Percentiles rank a stretch among this genome's conserved stretches.
phyloP scores from a whole-genome alignment of 805 yeast genomes.

The Lipomyces anomalus region DNA sequence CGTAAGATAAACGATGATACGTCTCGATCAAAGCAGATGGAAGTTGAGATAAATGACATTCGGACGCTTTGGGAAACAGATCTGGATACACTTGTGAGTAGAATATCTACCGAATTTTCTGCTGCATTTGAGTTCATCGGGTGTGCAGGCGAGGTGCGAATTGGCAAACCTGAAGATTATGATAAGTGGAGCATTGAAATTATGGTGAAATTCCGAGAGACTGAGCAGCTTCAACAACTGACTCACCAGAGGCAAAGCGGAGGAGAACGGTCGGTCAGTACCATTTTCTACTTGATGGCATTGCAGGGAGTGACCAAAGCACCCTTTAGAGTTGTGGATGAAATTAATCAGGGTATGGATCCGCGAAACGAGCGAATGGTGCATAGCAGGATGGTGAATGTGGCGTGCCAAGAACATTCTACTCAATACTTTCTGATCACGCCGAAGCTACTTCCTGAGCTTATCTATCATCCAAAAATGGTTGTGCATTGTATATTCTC shows the following conservation, averaged over 20 bases:
- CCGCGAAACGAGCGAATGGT: constrained; percentile 82
- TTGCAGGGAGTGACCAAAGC: constrained; percentile 82
- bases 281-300: constrained; percentile 83
- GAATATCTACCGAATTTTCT: constrained; percentile 61
- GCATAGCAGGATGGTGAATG: constrained; percentile 76
- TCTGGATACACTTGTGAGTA: constrained; percentile 46
- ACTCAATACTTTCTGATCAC: constrained; percentile 90
- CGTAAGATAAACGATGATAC: constrained; percentile 38
- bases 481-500: constrained; percentile 79
- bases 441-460: constrained; percentile 76
- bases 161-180: constrained; percentile 49
- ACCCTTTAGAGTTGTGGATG: constrained; percentile 94
- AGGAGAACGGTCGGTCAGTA: constrained; percentile 94
- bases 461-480: constrained; percentile 75
- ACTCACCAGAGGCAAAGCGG: constrained; percentile 93
- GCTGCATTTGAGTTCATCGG: constrained; percentile 67
- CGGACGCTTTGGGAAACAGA: constrained; percentile 55
- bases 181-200: constrained; percentile 81
- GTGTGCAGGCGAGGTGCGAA: constrained; percentile 73
- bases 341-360: constrained; percentile 99
- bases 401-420: constrained; percentile 58
- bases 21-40: constrained; percentile 28
- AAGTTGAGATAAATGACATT: constrained; percentile 38
- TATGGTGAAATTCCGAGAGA: constrained; percentile 77
- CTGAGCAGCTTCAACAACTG: constrained; percentile 59